These are phyloP conservation scores for Sarocladium kiliense DNA, from an alignment of 2,329 filamentous ascomycete species.

Conservation along the genomic window DNA sequence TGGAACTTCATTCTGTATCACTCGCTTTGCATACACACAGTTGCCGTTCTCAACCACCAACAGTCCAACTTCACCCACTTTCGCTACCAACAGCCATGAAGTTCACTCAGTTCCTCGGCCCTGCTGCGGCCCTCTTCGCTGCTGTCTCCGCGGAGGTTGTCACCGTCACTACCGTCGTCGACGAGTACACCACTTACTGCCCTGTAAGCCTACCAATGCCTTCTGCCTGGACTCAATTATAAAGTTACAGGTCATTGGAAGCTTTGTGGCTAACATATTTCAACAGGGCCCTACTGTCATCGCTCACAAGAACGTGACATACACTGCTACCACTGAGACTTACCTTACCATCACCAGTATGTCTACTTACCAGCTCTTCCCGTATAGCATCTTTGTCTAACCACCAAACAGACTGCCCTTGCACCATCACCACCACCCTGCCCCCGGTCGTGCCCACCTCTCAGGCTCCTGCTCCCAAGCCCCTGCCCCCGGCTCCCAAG, in stretches of 20 bases:
- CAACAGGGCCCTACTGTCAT: slow-evolving; percentile 31
- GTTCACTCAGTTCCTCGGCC: slow-evolving; percentile 7
- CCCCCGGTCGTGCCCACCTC: slow-evolving; percentile 3
- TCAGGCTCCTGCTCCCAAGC: slow-evolving; percentile 16
- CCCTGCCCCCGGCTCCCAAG: slow-evolving; percentile 17
- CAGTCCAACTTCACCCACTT: neutral
- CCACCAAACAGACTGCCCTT: slow-evolving; percentile 37
- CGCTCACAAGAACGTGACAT: slow-evolving; percentile 35
- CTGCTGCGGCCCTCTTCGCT: slow-evolving; percentile 7
- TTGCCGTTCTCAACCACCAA: neutral
- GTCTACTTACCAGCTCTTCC: neutral
- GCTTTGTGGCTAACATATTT: neutral
- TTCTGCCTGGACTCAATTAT: neutral
- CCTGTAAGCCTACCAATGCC: slow-evolving; percentile 26
- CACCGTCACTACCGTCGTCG: slow-evolving; percentile 30
- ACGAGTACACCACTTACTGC: slow-evolving; percentile 36
- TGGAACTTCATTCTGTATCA: neutral
- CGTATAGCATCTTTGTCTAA: slow-evolving; percentile 17
- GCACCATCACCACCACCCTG: slow-evolving; percentile 31
- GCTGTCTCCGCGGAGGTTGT: slow-evolving; percentile 12
- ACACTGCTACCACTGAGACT: slow-evolving; percentile 35
- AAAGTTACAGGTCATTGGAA: neutral
- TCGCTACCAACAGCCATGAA: slow-evolving; percentile 9
- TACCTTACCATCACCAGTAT: slow-evolving; percentile 40
- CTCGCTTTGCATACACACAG: neutral